Base-by-base conservation (phyloP, 1,284 basidiomycete genomes). In the Microstroma glucosiphilum region DNA sequence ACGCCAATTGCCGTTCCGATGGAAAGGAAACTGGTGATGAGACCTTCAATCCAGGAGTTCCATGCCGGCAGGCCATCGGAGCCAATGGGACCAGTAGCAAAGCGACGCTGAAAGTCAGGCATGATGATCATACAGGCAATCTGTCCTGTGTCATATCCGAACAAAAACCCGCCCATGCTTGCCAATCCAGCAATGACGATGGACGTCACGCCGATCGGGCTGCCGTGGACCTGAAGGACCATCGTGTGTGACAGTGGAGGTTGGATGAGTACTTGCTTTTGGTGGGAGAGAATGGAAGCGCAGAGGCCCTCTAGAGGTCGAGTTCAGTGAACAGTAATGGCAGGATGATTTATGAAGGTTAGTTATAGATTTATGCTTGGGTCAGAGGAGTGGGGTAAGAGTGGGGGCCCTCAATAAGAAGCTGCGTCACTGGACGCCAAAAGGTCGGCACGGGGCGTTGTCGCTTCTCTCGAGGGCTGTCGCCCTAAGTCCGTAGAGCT, bases 91-190 rank as follows among this genome's bases (percentile, higher is more conserved):
- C 40, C 80, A 76, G 11, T 61, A 11, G 69, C 87, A 67, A 90
- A 89, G 15, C 88, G 85, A 4, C 82, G 77, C 41, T 84, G 80
- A 78, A 89, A 90, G 79, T 90, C 87, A 1, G 82, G 70, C 87
- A 91, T 89, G 73, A 88, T 81, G 19, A 89, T 81, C 65, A 90
- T 86, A 74, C 89, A 87, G 40, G 85, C 86, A 66, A 90, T 89
- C 77, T 89, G 88, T 49, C 89, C 88, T 1, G 88, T 88, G 77
- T 88, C 88, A 69, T 87, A 88, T 67, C 73, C 63, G 63, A 23
- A 37, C 9, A 37, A 37, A 37, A 88, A 89, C 58, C 88, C 88
- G 65, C 88, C 89, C 84, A 89, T 89, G 59, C 85, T 86, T 49
- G 88, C 87, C 37, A 90, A 79, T 54, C 87, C 71, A 63, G 87